Base-by-base conservation (phyloP, 2,329 filamentous ascomycete genomes). In the Thelonectria blattea region DNA sequence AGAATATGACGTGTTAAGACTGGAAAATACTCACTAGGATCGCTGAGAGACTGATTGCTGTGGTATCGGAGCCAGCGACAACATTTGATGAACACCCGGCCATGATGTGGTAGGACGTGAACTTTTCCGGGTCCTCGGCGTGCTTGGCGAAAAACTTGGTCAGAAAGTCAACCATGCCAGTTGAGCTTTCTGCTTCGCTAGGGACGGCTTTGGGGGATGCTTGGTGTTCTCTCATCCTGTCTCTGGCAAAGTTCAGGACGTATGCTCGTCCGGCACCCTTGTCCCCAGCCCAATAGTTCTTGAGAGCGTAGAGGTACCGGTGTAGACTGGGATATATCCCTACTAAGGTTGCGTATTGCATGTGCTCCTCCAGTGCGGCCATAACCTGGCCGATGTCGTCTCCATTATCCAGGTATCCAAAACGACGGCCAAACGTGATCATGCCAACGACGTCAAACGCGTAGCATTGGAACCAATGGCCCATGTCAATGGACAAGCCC, bases 391-490 rank as follows among this genome's bases (percentile, higher is more conserved):
- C 66, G 0, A 78, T 58, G 22, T 79, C 76, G 2, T 72, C 64
- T 1, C 76, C 76, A 0, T 56, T 61, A 18, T 78, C 75, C 2
- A 79, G 64, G 30, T 77, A 79, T 1, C 76, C 76, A 15, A 79
- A 66, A 1, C 72, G 69, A 24, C 69, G 71, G 10, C 67, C 65
- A 51, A 70, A 76, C 0, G 76, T 79, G 37, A 79, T 75, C 22
- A 69, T 60, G 0, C 72, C 72, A 27, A 78, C 76, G 1, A 79
- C 75, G 52, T 79, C 77, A 54, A 79, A 78, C 0, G 77, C 77
- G 30, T 77, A 79, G 57, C 74, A 78, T 43, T 76, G 75, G 2
- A 76, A 58, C 74, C 74, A 76, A 27, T 75, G 68, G 1, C 68
- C 69, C 64, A 77, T 68, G 9, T 77, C 68, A 1, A 74, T 52